These are phyloP conservation scores for Nosema bombycis DNA, from an alignment of 371 early-diverging fungal species.

Conservation along the genomic window DNA sequence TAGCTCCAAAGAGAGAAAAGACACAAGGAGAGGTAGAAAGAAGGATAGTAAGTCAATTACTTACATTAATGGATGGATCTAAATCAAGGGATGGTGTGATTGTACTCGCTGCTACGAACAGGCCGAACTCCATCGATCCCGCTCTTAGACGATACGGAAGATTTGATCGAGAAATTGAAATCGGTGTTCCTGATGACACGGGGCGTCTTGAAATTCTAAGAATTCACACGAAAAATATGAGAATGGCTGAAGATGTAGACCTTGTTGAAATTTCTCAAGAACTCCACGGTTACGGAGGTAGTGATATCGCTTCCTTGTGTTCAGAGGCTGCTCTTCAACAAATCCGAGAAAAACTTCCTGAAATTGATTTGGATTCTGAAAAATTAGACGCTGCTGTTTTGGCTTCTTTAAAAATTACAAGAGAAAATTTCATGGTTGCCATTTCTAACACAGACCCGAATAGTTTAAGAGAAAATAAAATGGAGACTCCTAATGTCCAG, in stretches of 20 bases:
- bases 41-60: conserved; percentile 95
- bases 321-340: conserved; percentile 98
- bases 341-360: conserved; percentile 89
- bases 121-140: conserved; percentile 97
- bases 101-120: conserved; percentile 99
- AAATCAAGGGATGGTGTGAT: conserved; percentile 88
- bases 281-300: conserved; percentile 98
- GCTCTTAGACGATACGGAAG: conserved; percentile 96
- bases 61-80: conserved; percentile 98
- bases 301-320: conserved; percentile 97
- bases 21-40: conserved; percentile 98
- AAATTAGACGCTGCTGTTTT: conserved; percentile 92
- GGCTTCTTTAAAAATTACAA: conserved; percentile 89
- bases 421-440: conserved; percentile 92
- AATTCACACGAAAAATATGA: conserved; percentile 98
- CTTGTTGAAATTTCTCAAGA: conserved; percentile 92
- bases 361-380: conserved; percentile 93
- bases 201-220: conserved; percentile 93
- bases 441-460: conserved; percentile 92
- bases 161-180: conserved; percentile 98
- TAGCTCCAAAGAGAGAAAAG: conserved; percentile 96
- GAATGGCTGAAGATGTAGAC: conserved; percentile 83
- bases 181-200: conserved; percentile 93
- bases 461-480: conserved; percentile 95
- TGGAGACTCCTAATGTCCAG: conserved; percentile 91